Evolutionary conservation across 1,139 yeast genomes (phyloP).

Genomic region (Diutina scorzettiae): DNA sequence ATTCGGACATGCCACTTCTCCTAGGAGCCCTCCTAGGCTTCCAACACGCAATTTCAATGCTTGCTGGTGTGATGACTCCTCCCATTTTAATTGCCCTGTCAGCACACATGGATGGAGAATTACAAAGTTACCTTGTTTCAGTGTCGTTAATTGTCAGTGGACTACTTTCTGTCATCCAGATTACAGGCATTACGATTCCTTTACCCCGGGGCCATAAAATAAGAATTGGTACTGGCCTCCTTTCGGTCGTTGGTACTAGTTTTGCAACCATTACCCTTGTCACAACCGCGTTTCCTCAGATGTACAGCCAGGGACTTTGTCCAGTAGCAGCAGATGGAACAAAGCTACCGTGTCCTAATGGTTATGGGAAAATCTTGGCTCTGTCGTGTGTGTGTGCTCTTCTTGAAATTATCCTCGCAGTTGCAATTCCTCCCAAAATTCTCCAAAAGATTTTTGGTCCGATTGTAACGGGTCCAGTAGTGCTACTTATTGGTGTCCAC

Average conservation of each 20-base stretch:
- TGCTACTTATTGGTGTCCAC: conserved; percentile 62
- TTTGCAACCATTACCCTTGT: conserved; percentile 82
- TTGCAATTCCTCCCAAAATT: conserved; percentile 59
- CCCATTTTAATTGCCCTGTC: conserved; percentile 55
- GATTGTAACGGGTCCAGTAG: conserved; percentile 87
- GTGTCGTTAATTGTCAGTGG: conserved; percentile 71
- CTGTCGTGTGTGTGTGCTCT: conserved; percentile 70
- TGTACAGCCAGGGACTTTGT: conserved; percentile 68
- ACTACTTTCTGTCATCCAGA: conserved; percentile 60
- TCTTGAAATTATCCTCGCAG: conserved; percentile 53
- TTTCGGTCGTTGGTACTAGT: conserved; percentile 83
- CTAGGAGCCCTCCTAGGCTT: conserved; percentile 69
- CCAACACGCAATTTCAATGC: conserved; percentile 81
- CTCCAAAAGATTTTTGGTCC: conserved; percentile 76
- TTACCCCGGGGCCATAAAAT: conserved; percentile 32
- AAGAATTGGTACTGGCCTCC: conserved; percentile 74
- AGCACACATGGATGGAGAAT: conserved; percentile 41
- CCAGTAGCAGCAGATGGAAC: conserved; percentile 42
- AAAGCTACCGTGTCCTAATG: conserved; percentile 72
- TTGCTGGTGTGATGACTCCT: conserved; percentile 86
- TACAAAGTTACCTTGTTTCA: conserved; percentile 63
- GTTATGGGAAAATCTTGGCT: conserved; percentile 77
- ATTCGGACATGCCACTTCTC: conserved; percentile 67
- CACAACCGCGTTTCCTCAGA: conserved; percentile 59
- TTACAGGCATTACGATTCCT: conserved; percentile 60